Conservation (phyloP, 306 rosid species). For the Sesbania bispinosa region DNA sequence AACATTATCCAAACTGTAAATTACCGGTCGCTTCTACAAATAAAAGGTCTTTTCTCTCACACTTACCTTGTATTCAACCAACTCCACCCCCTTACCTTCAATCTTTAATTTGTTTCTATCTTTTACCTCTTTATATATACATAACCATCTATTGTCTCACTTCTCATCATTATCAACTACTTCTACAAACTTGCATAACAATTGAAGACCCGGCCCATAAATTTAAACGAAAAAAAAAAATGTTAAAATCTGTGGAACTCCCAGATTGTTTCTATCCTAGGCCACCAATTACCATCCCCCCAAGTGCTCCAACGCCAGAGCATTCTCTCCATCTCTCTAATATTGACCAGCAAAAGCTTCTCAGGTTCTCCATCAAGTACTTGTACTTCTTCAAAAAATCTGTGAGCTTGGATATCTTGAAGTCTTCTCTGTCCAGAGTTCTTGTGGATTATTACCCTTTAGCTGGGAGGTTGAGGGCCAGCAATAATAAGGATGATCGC, state of each 20-base stretch:
- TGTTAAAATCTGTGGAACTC: constrained; percentile 54
- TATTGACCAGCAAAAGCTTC: constrained; percentile 80
- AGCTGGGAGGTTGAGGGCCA: constrained; percentile 65
- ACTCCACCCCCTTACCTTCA: no score
- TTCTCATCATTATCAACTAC: no score
- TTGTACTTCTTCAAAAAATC: constrained; percentile 56
- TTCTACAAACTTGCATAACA: no score
- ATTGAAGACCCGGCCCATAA: no score
- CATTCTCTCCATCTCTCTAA: constrained; percentile 75
- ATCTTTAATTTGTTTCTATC: no score
- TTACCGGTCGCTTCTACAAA: no score
- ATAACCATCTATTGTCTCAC: no score
- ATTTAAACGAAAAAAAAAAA: background rate
- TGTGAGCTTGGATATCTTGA: constrained; percentile 45
- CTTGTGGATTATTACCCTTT: constrained; percentile 81
- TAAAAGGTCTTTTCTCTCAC: no score
- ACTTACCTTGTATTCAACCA: no score
- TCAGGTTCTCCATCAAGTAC: constrained; percentile 76
- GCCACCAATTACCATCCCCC: constrained; percentile 40
- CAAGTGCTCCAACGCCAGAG: constrained; percentile 66
- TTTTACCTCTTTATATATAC: no score
- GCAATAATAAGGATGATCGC: constrained; percentile 34
- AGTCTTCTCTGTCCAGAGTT: constrained; percentile 55
- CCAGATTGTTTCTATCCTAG: constrained; percentile 63
- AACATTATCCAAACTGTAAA: no score